Evolutionary conservation across 2,329 filamentous ascomycete genomes (phyloP).

Genomic region (Monosporascus sp.): DNA sequence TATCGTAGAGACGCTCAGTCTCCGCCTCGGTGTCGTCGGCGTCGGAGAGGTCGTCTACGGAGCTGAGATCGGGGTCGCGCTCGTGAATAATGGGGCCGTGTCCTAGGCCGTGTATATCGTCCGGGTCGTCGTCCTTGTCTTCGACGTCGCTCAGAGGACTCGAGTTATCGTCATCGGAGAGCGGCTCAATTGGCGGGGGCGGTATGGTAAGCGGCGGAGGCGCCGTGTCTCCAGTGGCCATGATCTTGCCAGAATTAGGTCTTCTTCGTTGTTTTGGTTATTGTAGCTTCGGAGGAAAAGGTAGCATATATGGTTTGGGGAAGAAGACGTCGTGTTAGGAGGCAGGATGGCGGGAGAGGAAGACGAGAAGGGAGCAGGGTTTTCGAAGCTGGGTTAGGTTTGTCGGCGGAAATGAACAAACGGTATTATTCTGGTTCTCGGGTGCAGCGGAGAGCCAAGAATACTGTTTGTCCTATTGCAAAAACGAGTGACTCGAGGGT

Average conservation of each 20-base stretch:
- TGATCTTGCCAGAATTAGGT: constrained; percentile 20
- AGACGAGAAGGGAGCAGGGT: background rate
- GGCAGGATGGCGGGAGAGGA: background rate
- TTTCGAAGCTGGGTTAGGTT: background rate
- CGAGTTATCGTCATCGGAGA: constrained; percentile 63
- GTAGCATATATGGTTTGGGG: background rate
- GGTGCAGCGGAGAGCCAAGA: constrained; percentile 4
- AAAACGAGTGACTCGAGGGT: constrained; percentile 14
- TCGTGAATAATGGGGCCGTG: constrained; percentile 12
- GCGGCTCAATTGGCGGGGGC: constrained; percentile 39
- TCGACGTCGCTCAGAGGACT: constrained; percentile 93
- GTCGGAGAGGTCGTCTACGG: constrained; percentile 53
- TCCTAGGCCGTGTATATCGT: constrained; percentile 47
- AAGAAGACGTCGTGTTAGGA: background rate
- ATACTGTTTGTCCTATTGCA: constrained; percentile 6
- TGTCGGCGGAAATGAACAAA: constrained; percentile 1
- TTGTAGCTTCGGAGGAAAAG: background rate
- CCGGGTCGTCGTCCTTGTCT: constrained; percentile 68
- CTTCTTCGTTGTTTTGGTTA: background rate
- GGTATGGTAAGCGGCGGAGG: constrained; percentile 45
- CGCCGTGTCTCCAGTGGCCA: constrained; percentile 47
- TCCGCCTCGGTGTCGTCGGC: constrained; percentile 77
- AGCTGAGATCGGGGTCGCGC: constrained; percentile 24
- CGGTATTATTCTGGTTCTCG: constrained; percentile 11
- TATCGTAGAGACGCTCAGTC: constrained; percentile 86